These are phyloP conservation scores for Scheffersomyces quercinus DNA, from an alignment of 1,139 yeast genomes.

Conservation along the genomic window DNA sequence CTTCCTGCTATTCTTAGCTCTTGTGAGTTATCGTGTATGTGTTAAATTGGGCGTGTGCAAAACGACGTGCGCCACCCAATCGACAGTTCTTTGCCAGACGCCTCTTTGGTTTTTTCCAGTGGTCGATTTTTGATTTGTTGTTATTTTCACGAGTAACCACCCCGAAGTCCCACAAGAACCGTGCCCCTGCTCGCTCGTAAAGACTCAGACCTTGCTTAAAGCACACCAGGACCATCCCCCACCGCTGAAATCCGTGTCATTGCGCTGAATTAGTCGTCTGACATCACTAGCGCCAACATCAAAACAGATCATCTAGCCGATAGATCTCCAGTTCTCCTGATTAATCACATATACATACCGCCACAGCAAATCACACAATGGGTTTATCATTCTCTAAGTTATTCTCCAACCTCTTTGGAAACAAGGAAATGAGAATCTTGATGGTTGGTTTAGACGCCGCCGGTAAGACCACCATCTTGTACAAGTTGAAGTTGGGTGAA, in stretches of 20 bases:
- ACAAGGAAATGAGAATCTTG: constrained; percentile 85
- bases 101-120: not conserved
- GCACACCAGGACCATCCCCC: too few species aligned
- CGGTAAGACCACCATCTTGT: constrained; percentile 88
- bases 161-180: too few species aligned
- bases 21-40: too few species aligned
- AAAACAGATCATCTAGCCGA: too few species aligned
- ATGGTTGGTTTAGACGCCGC: constrained; percentile 96
- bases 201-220: too few species aligned
- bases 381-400: constrained; percentile 88
- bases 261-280: not conserved
- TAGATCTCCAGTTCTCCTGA: too few species aligned
- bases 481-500: constrained; percentile 88
- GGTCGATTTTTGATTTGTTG: constrained; percentile 12
- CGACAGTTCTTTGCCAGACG: not conserved
- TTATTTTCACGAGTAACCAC: constrained; percentile 4
- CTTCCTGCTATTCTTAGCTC: not conserved
- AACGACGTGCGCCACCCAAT: not conserved
- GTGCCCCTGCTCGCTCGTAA: too few species aligned
- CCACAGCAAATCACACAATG: constrained; percentile 39
- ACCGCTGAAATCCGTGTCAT: not conserved
- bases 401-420: constrained; percentile 82
- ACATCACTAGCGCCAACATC: too few species aligned
- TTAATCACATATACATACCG: too few species aligned
- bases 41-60: constrained; percentile 1